Evolutionary conservation across 2,329 filamentous ascomycete genomes (phyloP).

Genomic region (Fusarium sp.): DNA sequence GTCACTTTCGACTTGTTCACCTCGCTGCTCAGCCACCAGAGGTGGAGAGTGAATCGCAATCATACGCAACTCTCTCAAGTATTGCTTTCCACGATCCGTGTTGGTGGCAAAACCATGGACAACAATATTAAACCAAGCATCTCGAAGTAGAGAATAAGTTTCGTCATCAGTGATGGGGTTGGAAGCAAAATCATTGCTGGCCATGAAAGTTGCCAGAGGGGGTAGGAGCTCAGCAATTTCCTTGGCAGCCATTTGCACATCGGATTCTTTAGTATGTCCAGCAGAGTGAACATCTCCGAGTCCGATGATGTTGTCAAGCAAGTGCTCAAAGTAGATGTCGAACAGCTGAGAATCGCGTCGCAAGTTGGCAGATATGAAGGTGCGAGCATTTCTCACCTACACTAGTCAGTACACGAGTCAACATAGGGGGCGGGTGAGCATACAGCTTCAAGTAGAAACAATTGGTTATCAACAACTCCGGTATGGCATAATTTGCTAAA

Average conservation of each 20-base stretch:
- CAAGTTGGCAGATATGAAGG: constrained; percentile 78
- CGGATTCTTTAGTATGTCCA: constrained; percentile 78
- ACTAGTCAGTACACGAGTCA: constrained; percentile 26
- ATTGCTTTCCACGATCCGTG: constrained; percentile 77
- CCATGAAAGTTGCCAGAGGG: constrained; percentile 87
- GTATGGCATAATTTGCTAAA: constrained; percentile 81
- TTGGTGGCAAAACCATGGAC: constrained; percentile 88
- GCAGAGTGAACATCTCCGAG: constrained; percentile 86
- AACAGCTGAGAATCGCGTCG: constrained; percentile 79
- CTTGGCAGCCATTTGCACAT: constrained; percentile 83
- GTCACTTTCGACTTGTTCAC: constrained; percentile 92
- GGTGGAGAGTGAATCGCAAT: constrained; percentile 90
- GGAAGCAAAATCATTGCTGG: constrained; percentile 68
- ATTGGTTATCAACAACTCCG: constrained; percentile 76
- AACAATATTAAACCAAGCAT: constrained; percentile 98
- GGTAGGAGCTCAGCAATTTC: constrained; percentile 90
- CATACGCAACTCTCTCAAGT: constrained; percentile 80
- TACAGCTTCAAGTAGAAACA: constrained; percentile 77
- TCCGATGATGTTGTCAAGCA: constrained; percentile 88
- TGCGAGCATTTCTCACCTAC: constrained; percentile 80
- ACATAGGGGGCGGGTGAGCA: constrained; percentile 48
- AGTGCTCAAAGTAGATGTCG: constrained; percentile 83
- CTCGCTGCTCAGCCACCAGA: constrained; percentile 86
- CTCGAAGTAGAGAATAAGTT: constrained; percentile 78
- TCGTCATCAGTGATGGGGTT: constrained; percentile 71